These are phyloP conservation scores for Xylaria sp. DNA, from an alignment of 2,329 filamentous ascomycete genomes.

Conservation along the genomic window DNA sequence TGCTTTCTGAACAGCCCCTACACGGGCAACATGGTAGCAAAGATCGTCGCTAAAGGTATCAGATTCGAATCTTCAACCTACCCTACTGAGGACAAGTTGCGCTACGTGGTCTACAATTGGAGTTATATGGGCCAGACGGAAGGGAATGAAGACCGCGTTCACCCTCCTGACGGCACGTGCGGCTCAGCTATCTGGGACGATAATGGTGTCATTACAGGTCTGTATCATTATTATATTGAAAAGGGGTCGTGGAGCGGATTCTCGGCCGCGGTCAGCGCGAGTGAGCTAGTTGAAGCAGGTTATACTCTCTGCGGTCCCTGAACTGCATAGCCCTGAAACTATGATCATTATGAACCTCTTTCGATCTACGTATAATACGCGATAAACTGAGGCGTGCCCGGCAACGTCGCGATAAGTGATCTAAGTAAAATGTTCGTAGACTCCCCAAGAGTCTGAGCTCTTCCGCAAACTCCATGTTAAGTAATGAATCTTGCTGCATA, in stretches of 20 bases:
- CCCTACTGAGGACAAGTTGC: neutral
- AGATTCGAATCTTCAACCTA: neutral
- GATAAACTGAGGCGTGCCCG: too few species aligned
- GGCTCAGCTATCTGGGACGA: slow-evolving; percentile 24
- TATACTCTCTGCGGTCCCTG: too few species aligned
- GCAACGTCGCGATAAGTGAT: too few species aligned
- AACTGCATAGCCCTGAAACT: too few species aligned
- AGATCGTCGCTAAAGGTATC: slow-evolving; percentile 13
- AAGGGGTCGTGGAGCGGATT: slow-evolving; percentile 12
- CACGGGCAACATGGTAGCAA: slow-evolving; percentile 11
- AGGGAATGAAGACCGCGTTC: slow-evolving; percentile 4
- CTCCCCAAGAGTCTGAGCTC: too few species aligned
- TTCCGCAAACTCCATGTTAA: too few species aligned
- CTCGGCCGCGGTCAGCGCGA: slow-evolving; percentile 13
- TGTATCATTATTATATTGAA: slow-evolving; percentile 17
- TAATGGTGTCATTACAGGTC: slow-evolving; percentile 12
- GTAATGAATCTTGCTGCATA: too few species aligned
- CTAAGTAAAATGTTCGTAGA: too few species aligned
- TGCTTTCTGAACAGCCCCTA: slow-evolving; percentile 22
- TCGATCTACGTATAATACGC: too few species aligned
- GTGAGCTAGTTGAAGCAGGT: slow-evolving; percentile 8
- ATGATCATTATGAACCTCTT: too few species aligned
- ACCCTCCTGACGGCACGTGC: slow-evolving; percentile 9
- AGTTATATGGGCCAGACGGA: slow-evolving; percentile 14
- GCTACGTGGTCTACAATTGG: slow-evolving; percentile 19